Conservation (phyloP, 2,329 filamentous ascomycete species). For the Aspergillus phoenicis region DNA sequence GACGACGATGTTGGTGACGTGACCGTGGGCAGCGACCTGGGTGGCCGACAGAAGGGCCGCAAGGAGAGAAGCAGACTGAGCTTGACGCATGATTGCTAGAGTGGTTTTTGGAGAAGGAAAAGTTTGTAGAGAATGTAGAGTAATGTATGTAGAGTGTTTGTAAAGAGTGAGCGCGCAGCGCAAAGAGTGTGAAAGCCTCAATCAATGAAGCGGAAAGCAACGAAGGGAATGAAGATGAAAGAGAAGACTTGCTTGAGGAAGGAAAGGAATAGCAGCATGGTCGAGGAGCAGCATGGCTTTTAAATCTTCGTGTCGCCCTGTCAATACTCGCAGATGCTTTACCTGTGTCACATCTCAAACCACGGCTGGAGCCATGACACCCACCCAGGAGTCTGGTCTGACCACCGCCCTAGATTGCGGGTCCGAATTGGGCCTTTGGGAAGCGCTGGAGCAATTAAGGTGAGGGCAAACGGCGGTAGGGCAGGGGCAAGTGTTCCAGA, state of each 20-base stretch:
- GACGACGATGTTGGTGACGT: slow-evolving; percentile 41
- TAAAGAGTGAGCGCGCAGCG: slow-evolving; percentile 15
- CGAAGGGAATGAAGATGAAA: neutral
- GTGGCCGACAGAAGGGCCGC: slow-evolving; percentile 35
- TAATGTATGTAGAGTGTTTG: neutral
- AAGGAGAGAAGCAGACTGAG: slow-evolving; percentile 26
- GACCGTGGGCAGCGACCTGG: slow-evolving; percentile 35
- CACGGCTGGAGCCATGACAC: neutral
- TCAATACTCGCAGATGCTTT: neutral
- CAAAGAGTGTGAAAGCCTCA: slow-evolving; percentile 15
- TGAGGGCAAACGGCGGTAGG: slow-evolving; percentile 6
- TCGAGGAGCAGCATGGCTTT: neutral
- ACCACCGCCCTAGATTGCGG: neutral
- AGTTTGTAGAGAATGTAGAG: slow-evolving; percentile 1
- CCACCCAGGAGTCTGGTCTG: neutral
- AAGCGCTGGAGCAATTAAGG: slow-evolving; percentile 11
- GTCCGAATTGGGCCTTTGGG: neutral
- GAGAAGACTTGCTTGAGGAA: slow-evolving; percentile 5
- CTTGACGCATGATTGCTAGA: slow-evolving; percentile 12
- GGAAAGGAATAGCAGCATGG: neutral
- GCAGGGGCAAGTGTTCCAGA: slow-evolving; percentile 11
- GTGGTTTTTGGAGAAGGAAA: neutral
- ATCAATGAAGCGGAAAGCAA: slow-evolving; percentile 14
- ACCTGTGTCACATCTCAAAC: slow-evolving; percentile 1
- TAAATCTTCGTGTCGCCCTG: neutral